phyloP scores from a whole-genome alignment of 257 asterid species.

The Nicotiana obtusifolia region DNA sequence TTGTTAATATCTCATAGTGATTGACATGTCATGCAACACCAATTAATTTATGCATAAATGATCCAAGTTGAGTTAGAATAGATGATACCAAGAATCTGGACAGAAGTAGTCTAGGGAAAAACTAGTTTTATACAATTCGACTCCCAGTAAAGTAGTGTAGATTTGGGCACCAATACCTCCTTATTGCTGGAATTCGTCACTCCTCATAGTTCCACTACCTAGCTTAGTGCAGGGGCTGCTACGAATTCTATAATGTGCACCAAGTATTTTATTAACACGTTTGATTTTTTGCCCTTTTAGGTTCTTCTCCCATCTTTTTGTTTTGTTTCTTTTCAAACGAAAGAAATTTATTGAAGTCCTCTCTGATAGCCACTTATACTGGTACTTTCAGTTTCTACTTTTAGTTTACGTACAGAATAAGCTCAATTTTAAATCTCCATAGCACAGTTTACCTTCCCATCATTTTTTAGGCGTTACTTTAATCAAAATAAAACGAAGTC shows the following conservation, averaged over 20 bases:
- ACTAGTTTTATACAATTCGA: not conserved
- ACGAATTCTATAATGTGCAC: not conserved
- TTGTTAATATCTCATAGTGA: not conserved
- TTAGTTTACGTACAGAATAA: not conserved
- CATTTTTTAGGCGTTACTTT: not conserved
- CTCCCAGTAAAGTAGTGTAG: not conserved
- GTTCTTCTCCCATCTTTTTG: not conserved
- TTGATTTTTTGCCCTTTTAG: not conserved
- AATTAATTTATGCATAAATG: not conserved
- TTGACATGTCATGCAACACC: conserved; percentile 1
- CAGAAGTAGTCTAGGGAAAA: not conserved
- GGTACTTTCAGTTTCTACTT: not conserved
- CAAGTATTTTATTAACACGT: not conserved
- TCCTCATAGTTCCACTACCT: not conserved
- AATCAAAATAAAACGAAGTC: no score
- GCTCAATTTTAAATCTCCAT: not conserved
- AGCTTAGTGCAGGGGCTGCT: not conserved
- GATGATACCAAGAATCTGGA: not conserved
- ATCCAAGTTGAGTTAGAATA: not conserved
- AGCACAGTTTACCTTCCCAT: not conserved
- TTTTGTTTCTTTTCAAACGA: not conserved
- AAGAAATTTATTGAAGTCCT: not conserved
- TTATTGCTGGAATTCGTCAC: conserved; percentile 2
- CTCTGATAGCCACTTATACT: not conserved
- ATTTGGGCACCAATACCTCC: not conserved